Percentiles rank a stretch among this genome's conserved stretches.
phyloP scores from a whole-genome alignment of 768 basidiomycete species.

The Tulasnella sp. region DNA sequence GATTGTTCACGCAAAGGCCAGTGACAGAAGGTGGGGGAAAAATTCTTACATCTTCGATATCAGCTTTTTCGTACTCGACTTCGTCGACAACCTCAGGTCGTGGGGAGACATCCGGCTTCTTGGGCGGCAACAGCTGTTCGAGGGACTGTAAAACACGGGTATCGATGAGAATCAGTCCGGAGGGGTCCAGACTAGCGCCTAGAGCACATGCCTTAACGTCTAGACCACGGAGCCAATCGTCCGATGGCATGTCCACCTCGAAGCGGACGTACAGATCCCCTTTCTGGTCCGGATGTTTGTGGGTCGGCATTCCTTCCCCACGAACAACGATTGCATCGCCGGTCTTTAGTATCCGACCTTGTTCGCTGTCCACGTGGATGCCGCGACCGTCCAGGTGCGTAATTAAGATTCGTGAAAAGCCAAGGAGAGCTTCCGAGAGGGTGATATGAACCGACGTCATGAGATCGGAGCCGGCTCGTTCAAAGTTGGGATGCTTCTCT shows the following conservation, averaged over 20 bases:
- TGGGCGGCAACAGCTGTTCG: constrained; percentile 61
- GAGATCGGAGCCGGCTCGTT: constrained; percentile 74
- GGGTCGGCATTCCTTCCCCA: constrained; percentile 80
- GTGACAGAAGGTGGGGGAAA: constrained; percentile 49
- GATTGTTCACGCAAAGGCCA: constrained; percentile 57
- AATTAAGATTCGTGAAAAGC: constrained; percentile 86
- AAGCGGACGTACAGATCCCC: constrained; percentile 70
- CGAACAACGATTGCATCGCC: constrained; percentile 66
- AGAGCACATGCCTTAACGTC: constrained; percentile 46
- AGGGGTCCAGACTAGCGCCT: neutral
- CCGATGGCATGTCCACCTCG: constrained; percentile 80
- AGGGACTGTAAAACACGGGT: constrained; percentile 43
- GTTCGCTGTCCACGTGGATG: constrained; percentile 66
- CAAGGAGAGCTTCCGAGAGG: constrained; percentile 86
- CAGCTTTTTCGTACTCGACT: constrained; percentile 63
- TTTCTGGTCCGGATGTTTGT: constrained; percentile 20
- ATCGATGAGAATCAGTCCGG: neutral
- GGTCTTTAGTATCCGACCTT: constrained; percentile 65
- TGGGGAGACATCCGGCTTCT: constrained; percentile 65
- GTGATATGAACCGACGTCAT: constrained; percentile 76
- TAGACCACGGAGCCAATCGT: constrained; percentile 62
- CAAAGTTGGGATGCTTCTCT: constrained; percentile 67
- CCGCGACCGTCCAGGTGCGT: constrained; percentile 92
- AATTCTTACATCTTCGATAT: constrained; percentile 76
- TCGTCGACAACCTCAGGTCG: constrained; percentile 63